Evolutionary conservation across 768 basidiomycete genomes (phyloP).

Genomic region (Dendrothele bispora): DNA sequence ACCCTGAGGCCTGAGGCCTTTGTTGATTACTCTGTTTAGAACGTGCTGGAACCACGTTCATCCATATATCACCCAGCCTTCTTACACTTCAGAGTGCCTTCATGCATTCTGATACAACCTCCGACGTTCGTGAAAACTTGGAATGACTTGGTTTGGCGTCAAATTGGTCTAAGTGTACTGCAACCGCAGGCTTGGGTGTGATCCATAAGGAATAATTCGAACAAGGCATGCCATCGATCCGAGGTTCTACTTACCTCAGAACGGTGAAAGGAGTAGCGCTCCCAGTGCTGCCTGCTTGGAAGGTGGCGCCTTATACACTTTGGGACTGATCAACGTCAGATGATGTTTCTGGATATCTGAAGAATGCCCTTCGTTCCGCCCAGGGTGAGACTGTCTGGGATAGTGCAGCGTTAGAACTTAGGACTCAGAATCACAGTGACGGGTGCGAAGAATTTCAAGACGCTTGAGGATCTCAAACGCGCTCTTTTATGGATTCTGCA

Average conservation of each 20-base stretch:
- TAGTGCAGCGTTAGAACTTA: constrained; percentile 92
- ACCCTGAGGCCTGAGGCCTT: too few species aligned
- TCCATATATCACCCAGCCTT: constrained; percentile 97
- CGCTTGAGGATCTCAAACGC: constrained; percentile 90
- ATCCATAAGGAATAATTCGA: constrained; percentile 97
- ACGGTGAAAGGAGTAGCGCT: constrained; percentile 71
- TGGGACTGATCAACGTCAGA: constrained; percentile 93
- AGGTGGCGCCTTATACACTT: constrained; percentile 92
- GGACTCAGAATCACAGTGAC: constrained; percentile 96
- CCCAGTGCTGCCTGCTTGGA: constrained; percentile 86
- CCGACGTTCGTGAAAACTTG: constrained; percentile 89
- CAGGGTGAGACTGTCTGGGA: constrained; percentile 92
- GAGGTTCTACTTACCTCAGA: constrained; percentile 92
- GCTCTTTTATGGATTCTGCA: constrained; percentile 93
- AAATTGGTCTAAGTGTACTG: constrained; percentile 99
- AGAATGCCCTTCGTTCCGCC: constrained; percentile 72
- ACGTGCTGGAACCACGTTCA: constrained; percentile 87
- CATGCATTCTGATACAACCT: constrained; percentile 97
- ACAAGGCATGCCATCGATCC: constrained; percentile 87
- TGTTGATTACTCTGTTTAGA: too few species aligned
- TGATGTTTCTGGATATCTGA: constrained; percentile 78
- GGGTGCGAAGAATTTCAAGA: constrained; percentile 85
- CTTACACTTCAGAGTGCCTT: constrained; percentile 96
- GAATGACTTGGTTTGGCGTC: constrained; percentile 95
- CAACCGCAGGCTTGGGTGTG: constrained; percentile 94